Base-by-base conservation (phyloP, 495 filamentous ascomycete species). In the Recurvomyces mirabilis region DNA sequence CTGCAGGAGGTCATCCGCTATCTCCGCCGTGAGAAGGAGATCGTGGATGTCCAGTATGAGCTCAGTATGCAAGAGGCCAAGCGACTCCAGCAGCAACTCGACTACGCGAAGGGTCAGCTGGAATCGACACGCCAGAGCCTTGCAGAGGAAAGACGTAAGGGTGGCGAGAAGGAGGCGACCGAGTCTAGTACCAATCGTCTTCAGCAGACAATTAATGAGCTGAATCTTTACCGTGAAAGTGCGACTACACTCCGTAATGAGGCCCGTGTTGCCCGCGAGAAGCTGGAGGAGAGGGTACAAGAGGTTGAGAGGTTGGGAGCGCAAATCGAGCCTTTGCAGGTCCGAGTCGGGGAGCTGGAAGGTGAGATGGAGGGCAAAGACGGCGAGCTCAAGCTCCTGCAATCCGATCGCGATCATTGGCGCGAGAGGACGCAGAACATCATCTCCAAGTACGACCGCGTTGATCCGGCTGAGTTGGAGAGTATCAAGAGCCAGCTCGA, bases 1-100 rank as follows among this genome's bases (percentile, higher is more conserved):
- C 73, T 94, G 20, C 81, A 88, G 43, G 87, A 94, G 55, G 72
- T 96, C 29, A 87, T 93, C 62, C 79, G 75, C 38, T 96, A 86
- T 63, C 67, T 96, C 41, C 79, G 93, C n/a, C 78, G 84, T 33
- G 93, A 96, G 65, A 96, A 95, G 65, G 88, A 96, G 55, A 96
- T 99, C 53, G 78, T 95, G 3, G 88, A 96, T 46, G 85, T 94
- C 5, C 88, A 96, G 56, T 85, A 84, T 47, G 86, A 95, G 49
- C 71, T 94, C 24, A 84, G 85, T 36, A 66, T 79, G 0, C 83
- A 94, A 56, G 91, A 95, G 57, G 69, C 74, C 40, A 93, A 87
- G 60, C 75, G 93, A 21, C 64, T 94, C 4, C 81, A 87, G 48
- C 87, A 95, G 43, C 86, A 96, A 52, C 70, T 95, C 15, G 82